Base-by-base conservation (phyloP, 1,284 basidiomycete genomes). In the Trametes sp. region DNA sequence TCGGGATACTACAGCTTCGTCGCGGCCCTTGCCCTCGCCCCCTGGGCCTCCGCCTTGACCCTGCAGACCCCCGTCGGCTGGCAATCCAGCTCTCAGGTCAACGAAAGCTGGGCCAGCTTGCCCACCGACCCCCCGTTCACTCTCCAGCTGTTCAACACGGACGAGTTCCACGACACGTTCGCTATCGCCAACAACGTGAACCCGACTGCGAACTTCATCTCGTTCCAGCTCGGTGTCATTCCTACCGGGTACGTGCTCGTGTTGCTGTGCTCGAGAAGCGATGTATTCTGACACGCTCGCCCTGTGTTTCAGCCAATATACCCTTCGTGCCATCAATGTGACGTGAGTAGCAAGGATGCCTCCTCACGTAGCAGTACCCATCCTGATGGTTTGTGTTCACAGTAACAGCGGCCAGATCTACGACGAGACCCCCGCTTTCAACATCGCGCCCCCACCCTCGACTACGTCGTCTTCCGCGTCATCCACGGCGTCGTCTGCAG, bases 181-280 rank as follows among this genome's bases (percentile, higher is more conserved):
- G 88, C 84, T 44, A 79, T 92, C 59, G 84, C 80, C 13, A 89
- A 85, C 79, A 88, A 86, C 65, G 76, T 92, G 1, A 68, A 77
- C 24, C 79, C 84, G 0, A 53, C 75, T 1, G 16, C 61, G 0
- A 76, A 79, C 6, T 50, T 70, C 4, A 0, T 84, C 4, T 78
- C 75, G 0, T 45, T 91, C 26, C 55, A 62, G 0, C 69, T 90
- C 14, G 87, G 87, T 11, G 62, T 78, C 31, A 81, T 91, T n/a
- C 82, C 82, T 1, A 66, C 64, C 14, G 77, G 76, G 89, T 90
- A 69, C 57, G 84, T 65, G 13, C 56, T 21, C 69, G 9, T 11
- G 5, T 24, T 10, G 2, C n/a, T n/a, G 8, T 60, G 54, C 14
- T n/a, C 7, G 44, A 29, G 29, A 4, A 23, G 14, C 16, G 28